Conservation (phyloP, 2,329 filamentous ascomycete genomes). For the Aspergillus tubingensis region DNA sequence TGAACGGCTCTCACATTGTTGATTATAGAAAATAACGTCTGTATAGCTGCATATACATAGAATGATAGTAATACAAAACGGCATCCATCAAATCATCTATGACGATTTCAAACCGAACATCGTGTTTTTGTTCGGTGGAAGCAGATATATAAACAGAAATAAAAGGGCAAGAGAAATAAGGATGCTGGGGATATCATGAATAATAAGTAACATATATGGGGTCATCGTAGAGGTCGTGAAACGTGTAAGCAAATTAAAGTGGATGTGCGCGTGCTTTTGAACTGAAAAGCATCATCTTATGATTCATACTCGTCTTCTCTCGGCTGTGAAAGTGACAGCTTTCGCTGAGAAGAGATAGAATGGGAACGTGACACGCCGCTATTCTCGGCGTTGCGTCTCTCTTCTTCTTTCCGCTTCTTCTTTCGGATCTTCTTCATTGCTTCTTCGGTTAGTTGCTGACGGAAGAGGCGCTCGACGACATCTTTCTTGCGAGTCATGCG, state of each 20-base stretch:
- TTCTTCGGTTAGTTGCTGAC: constrained; percentile 72
- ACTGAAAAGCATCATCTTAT: not conserved
- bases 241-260: not conserved
- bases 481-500: constrained; percentile 81
- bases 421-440: constrained; percentile 61
- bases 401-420: constrained; percentile 42
- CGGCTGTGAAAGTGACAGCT: not conserved
- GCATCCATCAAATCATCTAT: no score
- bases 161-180: not conserved
- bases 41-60: no score
- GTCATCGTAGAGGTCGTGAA: not conserved
- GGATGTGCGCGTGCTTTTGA: no score
- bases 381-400: constrained; percentile 3
- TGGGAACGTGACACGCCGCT: constrained; percentile 20
- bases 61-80: no score
- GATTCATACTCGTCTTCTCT: not conserved
- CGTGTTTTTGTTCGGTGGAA: no score
- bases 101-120: no score
- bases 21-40: no score
- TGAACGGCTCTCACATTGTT: no score
- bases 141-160: no score
- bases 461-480: constrained; percentile 72
- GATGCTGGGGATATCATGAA: not conserved
- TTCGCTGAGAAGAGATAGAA: constrained; percentile 12
- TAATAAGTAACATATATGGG: no score